Conservation (phyloP, 2,329 filamentous ascomycete species). For the Penicillium sclerotigenum region DNA sequence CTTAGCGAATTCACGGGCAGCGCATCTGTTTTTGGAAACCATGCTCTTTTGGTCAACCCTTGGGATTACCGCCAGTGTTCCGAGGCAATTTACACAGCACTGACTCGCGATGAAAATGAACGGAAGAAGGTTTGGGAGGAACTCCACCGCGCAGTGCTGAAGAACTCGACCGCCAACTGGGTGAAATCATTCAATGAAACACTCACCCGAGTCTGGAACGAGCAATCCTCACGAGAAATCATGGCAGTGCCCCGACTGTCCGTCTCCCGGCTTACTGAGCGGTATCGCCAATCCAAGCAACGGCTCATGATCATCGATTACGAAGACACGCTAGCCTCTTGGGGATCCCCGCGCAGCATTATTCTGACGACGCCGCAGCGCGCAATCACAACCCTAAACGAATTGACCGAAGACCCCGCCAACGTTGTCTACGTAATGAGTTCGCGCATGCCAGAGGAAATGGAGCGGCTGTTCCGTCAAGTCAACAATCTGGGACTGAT, state of each 20-base stretch:
- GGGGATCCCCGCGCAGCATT: slow-evolving; percentile 78
- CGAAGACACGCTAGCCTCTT: slow-evolving; percentile 85
- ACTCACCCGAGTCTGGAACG: slow-evolving; percentile 72
- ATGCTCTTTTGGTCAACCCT: slow-evolving; percentile 83
- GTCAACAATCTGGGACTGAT: slow-evolving; percentile 84
- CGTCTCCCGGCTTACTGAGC: slow-evolving; percentile 58
- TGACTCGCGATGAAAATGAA: slow-evolving; percentile 76
- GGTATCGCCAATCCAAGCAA: slow-evolving; percentile 64
- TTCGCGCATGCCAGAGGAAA: slow-evolving; percentile 77
- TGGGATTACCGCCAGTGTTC: slow-evolving; percentile 92
- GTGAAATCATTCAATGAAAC: slow-evolving; percentile 69
- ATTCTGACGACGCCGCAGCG: slow-evolving; percentile 83
- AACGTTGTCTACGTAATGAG: slow-evolving; percentile 96
- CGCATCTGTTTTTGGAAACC: slow-evolving; percentile 75
- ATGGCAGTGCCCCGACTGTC: slow-evolving; percentile 83
- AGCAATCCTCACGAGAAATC: slow-evolving; percentile 80
- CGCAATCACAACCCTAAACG: slow-evolving; percentile 76
- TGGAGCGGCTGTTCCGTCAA: slow-evolving; percentile 79
- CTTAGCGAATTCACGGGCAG: slow-evolving; percentile 94
- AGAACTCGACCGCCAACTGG: slow-evolving; percentile 84
- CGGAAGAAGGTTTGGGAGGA: slow-evolving; percentile 71
- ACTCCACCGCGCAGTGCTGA: slow-evolving; percentile 69
- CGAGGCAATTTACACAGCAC: slow-evolving; percentile 75
- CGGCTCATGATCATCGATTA: slow-evolving; percentile 90
- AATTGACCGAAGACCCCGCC: slow-evolving; percentile 72